A percentile compares a stretch with the other conserved stretches of the same genome.
Conservation (phyloP, 2,329 filamentous ascomycete species). For the Colletotrichum sp. region DNA sequence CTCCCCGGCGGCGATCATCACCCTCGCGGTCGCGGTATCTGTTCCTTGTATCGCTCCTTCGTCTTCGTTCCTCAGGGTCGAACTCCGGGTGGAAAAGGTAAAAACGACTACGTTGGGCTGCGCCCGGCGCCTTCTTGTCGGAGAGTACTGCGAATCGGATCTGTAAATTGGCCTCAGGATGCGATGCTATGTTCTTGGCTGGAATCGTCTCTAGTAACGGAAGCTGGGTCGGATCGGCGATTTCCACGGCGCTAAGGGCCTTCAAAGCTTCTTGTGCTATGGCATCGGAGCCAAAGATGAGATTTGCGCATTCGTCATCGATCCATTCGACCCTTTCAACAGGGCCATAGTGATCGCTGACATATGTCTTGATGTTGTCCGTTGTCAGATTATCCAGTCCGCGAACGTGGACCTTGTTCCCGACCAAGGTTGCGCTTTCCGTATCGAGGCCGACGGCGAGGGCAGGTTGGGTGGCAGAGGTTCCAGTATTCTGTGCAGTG, state of each 20-base stretch:
- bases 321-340: conserved; percentile 86
- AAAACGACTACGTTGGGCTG: conserved; percentile 83
- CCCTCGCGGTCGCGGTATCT: conserved; percentile 66
- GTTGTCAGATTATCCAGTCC: conserved; percentile 85
- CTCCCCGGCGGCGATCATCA: conserved; percentile 37
- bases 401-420: conserved; percentile 78
- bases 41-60: conserved; percentile 61
- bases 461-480: neutral
- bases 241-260: conserved; percentile 55
- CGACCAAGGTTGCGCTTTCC: neutral
- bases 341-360: conserved; percentile 67
- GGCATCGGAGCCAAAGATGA: conserved; percentile 70
- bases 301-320: conserved; percentile 88
- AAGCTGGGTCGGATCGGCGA: conserved; percentile 59
- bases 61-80: conserved; percentile 77
- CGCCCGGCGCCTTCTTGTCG: conserved; percentile 82
- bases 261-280: conserved; percentile 59
- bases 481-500: neutral
- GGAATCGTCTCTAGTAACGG: conserved; percentile 68
- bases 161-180: conserved; percentile 72
- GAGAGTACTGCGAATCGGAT: conserved; percentile 75
- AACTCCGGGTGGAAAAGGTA: conserved; percentile 92
- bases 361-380: conserved; percentile 78
- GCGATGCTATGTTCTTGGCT: conserved; percentile 71
- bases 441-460: neutral